Evolutionary conservation across 495 filamentous ascomycete species (phyloP), one percentile per base, ranked within the genome.

Genomic region (Xylaria bambusicola): DNA sequence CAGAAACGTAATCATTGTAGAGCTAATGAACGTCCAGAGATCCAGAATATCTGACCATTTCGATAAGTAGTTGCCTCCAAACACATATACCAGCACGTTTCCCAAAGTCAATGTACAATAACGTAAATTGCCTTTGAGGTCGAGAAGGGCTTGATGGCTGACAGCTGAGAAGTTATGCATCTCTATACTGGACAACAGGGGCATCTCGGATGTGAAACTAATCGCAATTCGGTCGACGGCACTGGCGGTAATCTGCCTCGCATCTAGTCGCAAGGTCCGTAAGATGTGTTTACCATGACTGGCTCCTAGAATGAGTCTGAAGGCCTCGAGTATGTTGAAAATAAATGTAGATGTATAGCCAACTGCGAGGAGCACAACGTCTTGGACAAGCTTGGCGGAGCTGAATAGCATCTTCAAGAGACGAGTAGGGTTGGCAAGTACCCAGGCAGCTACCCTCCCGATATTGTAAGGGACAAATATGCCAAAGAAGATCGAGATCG

Each of bases 381-480:
- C 82, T 50, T 83, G 80, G 15, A 81, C 58, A 23, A 96, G 79
- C 63, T 94, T 91, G 33, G 90, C 89, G 41, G 84, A 66, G 52
- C 82, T 82, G 36, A 90, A 89, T 5, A 90, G 65, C 17, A 91
- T 77, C 18, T 82, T 82, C 23, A 93, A 79, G 6, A 91, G 88
- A 18, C 93, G 79, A 66, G 87, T 73, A 4, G 95, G 94, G 60
- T 92, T 90, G 33, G 89, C 92, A 24, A 95, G 60, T 21, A 89
- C 74, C 60, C 94, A 84, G 33, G 98, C 79, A 3, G 88, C 85
- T 21, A 93, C 76, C 62, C 96, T 94, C 13, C 94, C 94, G 65
- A 87, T 85, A 27, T 95, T 85, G 71, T 98, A 99, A 0, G 94
- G 94, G 45, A 97, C 77, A 75, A 94, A 96, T 44, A 98, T 85